Evolutionary conservation across 352 stramenopile genomes (phyloP).

Genomic region (Globisporangium nagaii): DNA sequence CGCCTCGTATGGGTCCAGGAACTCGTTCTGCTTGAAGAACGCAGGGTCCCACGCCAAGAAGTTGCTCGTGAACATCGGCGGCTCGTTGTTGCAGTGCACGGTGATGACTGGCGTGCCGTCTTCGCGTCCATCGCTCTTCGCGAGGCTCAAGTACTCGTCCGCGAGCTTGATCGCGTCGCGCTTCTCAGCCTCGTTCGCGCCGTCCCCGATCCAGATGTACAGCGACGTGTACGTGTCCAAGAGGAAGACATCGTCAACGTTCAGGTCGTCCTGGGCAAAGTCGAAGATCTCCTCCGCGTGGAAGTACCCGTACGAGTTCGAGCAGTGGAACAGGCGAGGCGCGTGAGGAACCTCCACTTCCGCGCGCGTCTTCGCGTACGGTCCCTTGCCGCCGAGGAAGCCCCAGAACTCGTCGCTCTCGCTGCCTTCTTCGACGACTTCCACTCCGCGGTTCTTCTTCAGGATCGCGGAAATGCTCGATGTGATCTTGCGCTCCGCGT

Average conservation of each 20-base stretch:
- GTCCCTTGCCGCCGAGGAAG: constrained; percentile 74
- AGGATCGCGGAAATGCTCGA: constrained; percentile 54
- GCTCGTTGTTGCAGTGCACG: constrained; percentile 78
- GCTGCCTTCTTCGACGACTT: constrained; percentile 47
- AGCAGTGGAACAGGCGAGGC: constrained; percentile 88
- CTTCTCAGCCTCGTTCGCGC: constrained; percentile 76
- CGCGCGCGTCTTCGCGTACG: constrained; percentile 65
- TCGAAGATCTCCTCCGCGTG: constrained; percentile 78
- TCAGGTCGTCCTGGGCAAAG: constrained; percentile 90
- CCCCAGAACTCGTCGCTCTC: constrained; percentile 81
- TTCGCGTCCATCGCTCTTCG: constrained; percentile 76
- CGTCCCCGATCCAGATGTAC: constrained; percentile 88
- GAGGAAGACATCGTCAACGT: constrained; percentile 89
- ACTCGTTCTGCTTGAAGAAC: constrained; percentile 81
- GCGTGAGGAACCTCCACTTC: constrained; percentile 64
- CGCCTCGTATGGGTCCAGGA: constrained; percentile 87
- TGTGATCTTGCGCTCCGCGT: constrained; percentile 55
- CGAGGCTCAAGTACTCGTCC: constrained; percentile 65
- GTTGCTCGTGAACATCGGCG: constrained; percentile 88
- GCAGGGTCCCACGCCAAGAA: constrained; percentile 86
- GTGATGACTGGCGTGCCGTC: constrained; percentile 79
- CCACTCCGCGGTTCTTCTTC: constrained; percentile 45
- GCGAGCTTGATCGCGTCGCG: constrained; percentile 52
- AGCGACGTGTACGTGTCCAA: constrained; percentile 87
- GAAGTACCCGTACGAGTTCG: constrained; percentile 86